Base-by-base conservation (phyloP, 1,284 basidiomycete species). In the Abortiporus biennis region DNA sequence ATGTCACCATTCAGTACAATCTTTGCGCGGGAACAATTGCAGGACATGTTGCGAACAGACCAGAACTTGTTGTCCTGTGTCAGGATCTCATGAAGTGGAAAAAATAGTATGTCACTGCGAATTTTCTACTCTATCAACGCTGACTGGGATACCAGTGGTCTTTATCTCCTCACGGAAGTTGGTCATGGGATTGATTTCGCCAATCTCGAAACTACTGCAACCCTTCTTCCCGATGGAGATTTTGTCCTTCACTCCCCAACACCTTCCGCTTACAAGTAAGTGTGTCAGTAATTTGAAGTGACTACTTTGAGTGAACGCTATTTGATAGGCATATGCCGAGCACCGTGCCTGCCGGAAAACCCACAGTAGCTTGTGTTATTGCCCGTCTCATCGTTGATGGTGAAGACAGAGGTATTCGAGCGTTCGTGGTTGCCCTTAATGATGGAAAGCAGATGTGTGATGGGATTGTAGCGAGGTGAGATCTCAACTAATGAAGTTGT, bases 1-100 rank as follows among this genome's bases (percentile, higher is more conserved):
- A 66, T 4, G 47, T 67, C n/a, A 68, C 67, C 2, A 65, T 73
- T 9, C 72, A 74, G 34, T 65, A 63, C 45, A 74, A 74, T 43
- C 58, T 71, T 4, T 57, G 54, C 11, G 57, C 58, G 15, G 72
- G 72, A 2, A 72, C 71, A 0, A 44, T 74, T n/a, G 62, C 63
- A 4, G 54, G 50, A 3, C 64, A 60, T 44, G 40, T 59, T 6
- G 36, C 44, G 8, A 43, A 56, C 4, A 56, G 62, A 27, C 61
- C 61, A 2, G 63, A 66, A 32, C 49, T 69, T 2, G 34, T 50
- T 0, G 45, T 55, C 2, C 45, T 64, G 17, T 17, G 61, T 4
- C 42, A 63, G 6, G 43, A 58, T 12, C 43, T 66, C 20, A 36
- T 68, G 23, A 47, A 51, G 29, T 68, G 56, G 45, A 46, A 55